A percentile compares a stretch with the other conserved stretches of the same genome.
Evolutionary conservation across 2,329 filamentous ascomycete genomes (phyloP).

Genomic region (Stagonosporopsis vannaccii): DNA sequence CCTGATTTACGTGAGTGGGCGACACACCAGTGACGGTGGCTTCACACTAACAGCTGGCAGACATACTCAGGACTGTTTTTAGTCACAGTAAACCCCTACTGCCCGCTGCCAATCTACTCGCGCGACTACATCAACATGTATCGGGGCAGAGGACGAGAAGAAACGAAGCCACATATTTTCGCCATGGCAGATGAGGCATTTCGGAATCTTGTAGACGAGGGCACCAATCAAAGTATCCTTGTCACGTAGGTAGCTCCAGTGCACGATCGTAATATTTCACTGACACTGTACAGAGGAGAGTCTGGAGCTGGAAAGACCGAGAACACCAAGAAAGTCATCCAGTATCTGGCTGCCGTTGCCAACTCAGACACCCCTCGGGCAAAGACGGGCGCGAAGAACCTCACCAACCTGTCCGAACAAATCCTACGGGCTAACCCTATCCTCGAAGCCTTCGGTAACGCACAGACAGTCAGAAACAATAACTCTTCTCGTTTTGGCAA

Average conservation of each 20-base stretch:
- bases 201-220: constrained; percentile 92
- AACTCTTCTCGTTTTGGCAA: constrained; percentile 99
- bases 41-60: constrained; percentile 49
- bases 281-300: constrained; percentile 68
- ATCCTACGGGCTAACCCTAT: constrained; percentile 97
- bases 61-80: constrained; percentile 97
- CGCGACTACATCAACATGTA: constrained; percentile 99
- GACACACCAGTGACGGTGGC: not conserved
- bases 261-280: not conserved
- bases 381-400: constrained; percentile 68
- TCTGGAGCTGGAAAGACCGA: constrained; percentile 98
- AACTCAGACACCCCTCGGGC: constrained; percentile 75
- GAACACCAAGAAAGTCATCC: constrained; percentile 99
- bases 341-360: constrained; percentile 94
- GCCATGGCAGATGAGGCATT: constrained; percentile 98
- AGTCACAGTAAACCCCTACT: constrained; percentile 97
- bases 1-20: constrained; percentile 75
- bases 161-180: constrained; percentile 96
- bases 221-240: constrained; percentile 94
- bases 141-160: constrained; percentile 86
- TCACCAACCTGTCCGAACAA: constrained; percentile 92
- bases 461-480: constrained; percentile 96
- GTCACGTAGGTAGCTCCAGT: constrained; percentile 69
- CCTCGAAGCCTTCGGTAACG: constrained; percentile 96
- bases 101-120: constrained; percentile 90